Conservation (phyloP, 2,329 filamentous ascomycete genomes). For the Epichloe baconii region DNA sequence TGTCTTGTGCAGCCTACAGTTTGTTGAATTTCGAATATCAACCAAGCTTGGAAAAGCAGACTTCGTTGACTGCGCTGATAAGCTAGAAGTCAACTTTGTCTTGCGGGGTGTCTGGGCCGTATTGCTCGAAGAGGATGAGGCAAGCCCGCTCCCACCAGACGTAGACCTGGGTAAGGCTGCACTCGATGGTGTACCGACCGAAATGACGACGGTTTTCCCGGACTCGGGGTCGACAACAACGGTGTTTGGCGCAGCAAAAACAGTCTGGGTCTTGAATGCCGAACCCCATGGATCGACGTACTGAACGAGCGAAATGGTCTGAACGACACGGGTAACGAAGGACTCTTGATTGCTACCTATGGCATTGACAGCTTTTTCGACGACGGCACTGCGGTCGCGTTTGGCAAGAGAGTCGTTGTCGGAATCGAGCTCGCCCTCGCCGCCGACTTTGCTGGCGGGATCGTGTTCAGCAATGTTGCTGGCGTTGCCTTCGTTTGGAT, state of each 20-base stretch:
- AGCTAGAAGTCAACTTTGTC: conserved; percentile 6
- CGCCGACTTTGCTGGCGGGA: conserved; percentile 14
- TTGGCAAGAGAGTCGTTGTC: conserved; percentile 5
- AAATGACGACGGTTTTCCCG: conserved; percentile 23
- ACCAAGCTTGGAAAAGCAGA: conserved; percentile 7
- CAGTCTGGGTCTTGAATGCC: conserved; percentile 30
- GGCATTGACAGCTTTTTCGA: conserved; percentile 7
- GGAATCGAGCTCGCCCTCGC: conserved; percentile 7
- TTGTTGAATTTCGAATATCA: conserved; percentile 13
- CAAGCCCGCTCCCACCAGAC: conserved; percentile 11
- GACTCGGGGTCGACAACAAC: conserved; percentile 23
- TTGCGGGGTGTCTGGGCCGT: background rate
- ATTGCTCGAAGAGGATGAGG: conserved; percentile 6
- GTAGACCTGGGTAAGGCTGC: conserved; percentile 12
- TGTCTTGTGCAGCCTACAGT: conserved; percentile 7
- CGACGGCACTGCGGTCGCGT: conserved; percentile 6
- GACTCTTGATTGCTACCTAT: conserved; percentile 1
- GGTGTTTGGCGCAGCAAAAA: conserved; percentile 25
- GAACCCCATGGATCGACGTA: conserved; percentile 35
- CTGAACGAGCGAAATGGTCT: conserved; percentile 43
- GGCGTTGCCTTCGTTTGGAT: conserved; percentile 3
- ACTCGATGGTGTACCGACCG: conserved; percentile 13
- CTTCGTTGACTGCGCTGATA: conserved; percentile 7
- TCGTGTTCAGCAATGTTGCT: conserved; percentile 8
- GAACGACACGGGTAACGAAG: conserved; percentile 33